phyloP scores from a whole-genome alignment of 352 stramenopile species.

The Phytophthora fragariaefolia region DNA sequence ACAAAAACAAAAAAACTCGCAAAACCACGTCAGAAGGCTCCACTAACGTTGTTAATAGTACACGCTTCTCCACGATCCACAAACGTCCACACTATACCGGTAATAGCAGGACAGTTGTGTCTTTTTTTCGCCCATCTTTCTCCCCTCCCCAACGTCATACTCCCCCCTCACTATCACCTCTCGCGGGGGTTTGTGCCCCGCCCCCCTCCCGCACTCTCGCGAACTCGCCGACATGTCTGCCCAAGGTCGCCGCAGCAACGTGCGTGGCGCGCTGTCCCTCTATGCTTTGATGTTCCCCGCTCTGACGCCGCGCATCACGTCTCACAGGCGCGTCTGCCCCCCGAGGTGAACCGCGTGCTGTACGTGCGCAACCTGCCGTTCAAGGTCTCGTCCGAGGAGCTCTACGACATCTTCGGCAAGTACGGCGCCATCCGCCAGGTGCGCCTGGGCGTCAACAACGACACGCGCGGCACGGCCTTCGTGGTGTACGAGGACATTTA shows the following conservation, averaged over 20 bases:
- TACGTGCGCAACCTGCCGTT: constrained; percentile 99
- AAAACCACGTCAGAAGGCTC: too few species aligned
- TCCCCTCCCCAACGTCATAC: too few species aligned
- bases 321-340: constrained; percentile 90
- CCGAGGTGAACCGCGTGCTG: constrained; percentile 98
- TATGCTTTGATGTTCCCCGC: background rate
- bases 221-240: constrained; percentile 60
- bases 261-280: constrained; percentile 28
- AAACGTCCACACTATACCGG: too few species aligned
- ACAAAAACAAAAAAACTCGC: too few species aligned
- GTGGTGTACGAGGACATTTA: constrained; percentile 99
- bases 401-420: constrained; percentile 99
- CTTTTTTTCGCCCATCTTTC: too few species aligned
- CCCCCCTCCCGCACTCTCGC: too few species aligned
- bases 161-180: too few species aligned
- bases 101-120: too few species aligned
- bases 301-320: background rate
- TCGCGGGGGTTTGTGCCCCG: too few species aligned
- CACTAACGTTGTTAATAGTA: too few species aligned
- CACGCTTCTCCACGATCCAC: too few species aligned
- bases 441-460: constrained; percentile 92
- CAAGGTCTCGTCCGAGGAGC: constrained; percentile 98
- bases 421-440: constrained; percentile 99
- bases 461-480: constrained; percentile 98
- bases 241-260: constrained; percentile 68